Evolutionary conservation across 345 rosid species (phyloP).

Genomic region (Populus davidiana): DNA sequence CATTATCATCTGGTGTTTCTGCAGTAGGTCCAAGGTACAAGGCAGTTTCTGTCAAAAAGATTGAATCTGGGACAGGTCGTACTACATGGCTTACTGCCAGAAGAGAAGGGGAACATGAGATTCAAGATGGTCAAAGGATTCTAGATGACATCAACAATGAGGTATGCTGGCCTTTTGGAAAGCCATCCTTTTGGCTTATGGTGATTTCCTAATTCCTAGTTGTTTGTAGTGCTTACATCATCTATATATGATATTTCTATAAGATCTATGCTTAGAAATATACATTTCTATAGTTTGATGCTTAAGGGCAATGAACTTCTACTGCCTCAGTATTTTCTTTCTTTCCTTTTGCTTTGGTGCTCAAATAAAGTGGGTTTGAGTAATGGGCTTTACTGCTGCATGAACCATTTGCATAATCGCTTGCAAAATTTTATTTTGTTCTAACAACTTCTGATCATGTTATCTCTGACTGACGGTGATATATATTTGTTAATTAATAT

Average conservation of each 20-base stretch:
- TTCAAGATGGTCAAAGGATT: constrained; percentile 65
- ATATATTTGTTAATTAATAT: too few species aligned
- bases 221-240: not conserved
- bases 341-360: not conserved
- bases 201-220: not conserved
- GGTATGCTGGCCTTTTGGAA: constrained; percentile 34
- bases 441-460: too few species aligned
- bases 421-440: too few species aligned
- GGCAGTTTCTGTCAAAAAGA: constrained; percentile 51
- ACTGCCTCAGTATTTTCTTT: not conserved
- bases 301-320: not conserved
- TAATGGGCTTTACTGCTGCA: not conserved
- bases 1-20: constrained; percentile 60
- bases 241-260: not conserved
- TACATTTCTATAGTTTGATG: not conserved
- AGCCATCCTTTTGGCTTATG: not conserved
- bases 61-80: not conserved
- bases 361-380: not conserved
- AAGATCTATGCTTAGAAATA: not conserved
- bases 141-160: constrained; percentile 43
- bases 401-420: not conserved
- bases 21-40: constrained; percentile 56
- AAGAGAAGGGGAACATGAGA: constrained; percentile 55
- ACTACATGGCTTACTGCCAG: constrained; percentile 65
- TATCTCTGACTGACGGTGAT: not conserved